A percentile compares a stretch with the other conserved stretches of the same genome.
phyloP scores from a whole-genome alignment of 441 rosid genomes.

The Biscutella auriculata region DNA sequence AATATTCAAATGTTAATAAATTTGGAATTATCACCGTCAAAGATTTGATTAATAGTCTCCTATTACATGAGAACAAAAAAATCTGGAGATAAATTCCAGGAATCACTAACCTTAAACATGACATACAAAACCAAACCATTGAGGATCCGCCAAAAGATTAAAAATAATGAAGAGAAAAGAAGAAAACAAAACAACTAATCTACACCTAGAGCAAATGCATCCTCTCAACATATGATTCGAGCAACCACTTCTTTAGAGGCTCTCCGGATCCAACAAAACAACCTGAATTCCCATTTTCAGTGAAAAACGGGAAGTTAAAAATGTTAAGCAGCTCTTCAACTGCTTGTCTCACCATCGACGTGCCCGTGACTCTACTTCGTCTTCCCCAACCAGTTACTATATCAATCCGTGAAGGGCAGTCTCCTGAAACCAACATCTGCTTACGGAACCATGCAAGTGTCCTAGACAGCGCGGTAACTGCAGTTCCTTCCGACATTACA shows the following conservation, averaged over 20 bases:
- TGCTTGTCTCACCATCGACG: conserved; percentile 73
- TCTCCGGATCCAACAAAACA: conserved; percentile 82
- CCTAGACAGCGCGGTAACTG: conserved; percentile 63
- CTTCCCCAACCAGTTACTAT: conserved; percentile 95
- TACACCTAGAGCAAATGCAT: conserved; percentile 70
- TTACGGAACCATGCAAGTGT: conserved; percentile 82
- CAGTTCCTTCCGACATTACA: conserved; percentile 95
- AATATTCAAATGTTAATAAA: conserved; percentile 5
- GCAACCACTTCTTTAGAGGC: conserved; percentile 67
- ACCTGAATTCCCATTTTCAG: conserved; percentile 75
- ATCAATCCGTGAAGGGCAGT: conserved; percentile 69
- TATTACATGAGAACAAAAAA: conserved; percentile 1
- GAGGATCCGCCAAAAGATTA: not conserved
- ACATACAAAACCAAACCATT: conserved; percentile 4
- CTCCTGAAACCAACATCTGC: conserved; percentile 58
- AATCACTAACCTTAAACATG: conserved; percentile 6
- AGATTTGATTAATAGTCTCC: conserved; percentile 11
- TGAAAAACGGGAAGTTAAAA: conserved; percentile 78
- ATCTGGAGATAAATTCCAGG: conserved; percentile 6
- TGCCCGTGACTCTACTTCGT: conserved; percentile 76
- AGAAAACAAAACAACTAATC: not conserved
- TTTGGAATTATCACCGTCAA: conserved; percentile 7
- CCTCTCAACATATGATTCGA: conserved; percentile 68
- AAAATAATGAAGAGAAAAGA: too few species aligned
- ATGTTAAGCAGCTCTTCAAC: conserved; percentile 67